Conservation (phyloP, 75 land plant species). For the Cryptomeria japonica region DNA sequence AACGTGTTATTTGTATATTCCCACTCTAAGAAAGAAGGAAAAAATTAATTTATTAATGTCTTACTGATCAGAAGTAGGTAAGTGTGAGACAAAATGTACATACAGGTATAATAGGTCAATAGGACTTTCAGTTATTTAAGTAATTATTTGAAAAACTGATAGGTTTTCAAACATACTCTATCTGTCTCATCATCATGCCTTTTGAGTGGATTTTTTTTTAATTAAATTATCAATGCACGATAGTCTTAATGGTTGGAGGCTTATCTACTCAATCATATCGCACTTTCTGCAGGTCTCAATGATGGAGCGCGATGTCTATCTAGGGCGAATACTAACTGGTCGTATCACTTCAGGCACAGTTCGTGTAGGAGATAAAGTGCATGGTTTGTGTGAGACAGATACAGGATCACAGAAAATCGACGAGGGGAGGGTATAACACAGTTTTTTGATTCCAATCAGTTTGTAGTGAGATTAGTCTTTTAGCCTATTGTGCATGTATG, state of each 20-base stretch:
- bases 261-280: neutral
- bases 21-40: neutral
- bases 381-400: constrained; percentile 73
- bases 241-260: neutral
- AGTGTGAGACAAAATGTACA: neutral
- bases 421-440: constrained; percentile 79
- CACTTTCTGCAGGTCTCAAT: constrained; percentile 77
- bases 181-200: neutral
- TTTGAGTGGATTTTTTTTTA: neutral
- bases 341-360: constrained; percentile 87
- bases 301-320: constrained; percentile 94
- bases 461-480: constrained; percentile 1
- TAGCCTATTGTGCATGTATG: neutral
- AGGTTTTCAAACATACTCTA: neutral
- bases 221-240: neutral
- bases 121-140: neutral
- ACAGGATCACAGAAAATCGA: constrained; percentile 66
- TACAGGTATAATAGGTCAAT: neutral
- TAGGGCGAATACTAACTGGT: constrained; percentile 94
- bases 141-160: neutral
- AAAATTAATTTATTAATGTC: neutral
- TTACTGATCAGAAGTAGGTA: neutral
- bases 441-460: neutral
- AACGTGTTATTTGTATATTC: neutral
- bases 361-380: constrained; percentile 84